These are phyloP conservation scores for Flaveria sonorensis DNA, from an alignment of 129 eudicot species.

Conservation along the genomic window DNA sequence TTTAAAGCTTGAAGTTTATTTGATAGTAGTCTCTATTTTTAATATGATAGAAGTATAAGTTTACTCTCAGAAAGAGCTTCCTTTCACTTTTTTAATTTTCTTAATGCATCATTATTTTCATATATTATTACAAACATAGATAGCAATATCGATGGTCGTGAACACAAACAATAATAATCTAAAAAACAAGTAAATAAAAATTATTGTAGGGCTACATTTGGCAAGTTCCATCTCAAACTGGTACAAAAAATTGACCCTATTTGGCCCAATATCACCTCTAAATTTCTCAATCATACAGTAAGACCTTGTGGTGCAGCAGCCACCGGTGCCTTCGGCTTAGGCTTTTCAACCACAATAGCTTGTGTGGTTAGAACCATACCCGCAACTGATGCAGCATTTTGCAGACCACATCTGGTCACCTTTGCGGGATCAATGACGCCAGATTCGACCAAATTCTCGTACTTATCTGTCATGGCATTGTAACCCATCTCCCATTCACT, in stretches of 20 bases:
- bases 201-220: constrained; percentile 12
- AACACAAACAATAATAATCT: constrained; percentile 1
- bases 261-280: constrained; percentile 30
- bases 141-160: background rate
- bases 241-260: constrained; percentile 34
- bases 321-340: constrained; percentile 59
- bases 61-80: no score
- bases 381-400: constrained; percentile 91
- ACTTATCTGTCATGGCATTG: constrained; percentile 85
- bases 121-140: background rate
- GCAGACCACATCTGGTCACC: constrained; percentile 91
- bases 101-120: no score
- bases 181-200: background rate
- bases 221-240: constrained; percentile 32
- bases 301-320: constrained; percentile 60
- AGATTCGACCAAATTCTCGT: constrained; percentile 74
- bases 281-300: constrained; percentile 37
- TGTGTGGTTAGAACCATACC: constrained; percentile 98
- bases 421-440: constrained; percentile 96
- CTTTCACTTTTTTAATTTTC: no score
- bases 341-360: constrained; percentile 92
- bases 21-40: no score
- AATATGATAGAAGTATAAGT: no score
- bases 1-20: no score
- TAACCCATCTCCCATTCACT: constrained; percentile 94